Evolutionary conservation across 164 flowering plant genomes (phyloP).

Genomic region (Liriodendron chinense): DNA sequence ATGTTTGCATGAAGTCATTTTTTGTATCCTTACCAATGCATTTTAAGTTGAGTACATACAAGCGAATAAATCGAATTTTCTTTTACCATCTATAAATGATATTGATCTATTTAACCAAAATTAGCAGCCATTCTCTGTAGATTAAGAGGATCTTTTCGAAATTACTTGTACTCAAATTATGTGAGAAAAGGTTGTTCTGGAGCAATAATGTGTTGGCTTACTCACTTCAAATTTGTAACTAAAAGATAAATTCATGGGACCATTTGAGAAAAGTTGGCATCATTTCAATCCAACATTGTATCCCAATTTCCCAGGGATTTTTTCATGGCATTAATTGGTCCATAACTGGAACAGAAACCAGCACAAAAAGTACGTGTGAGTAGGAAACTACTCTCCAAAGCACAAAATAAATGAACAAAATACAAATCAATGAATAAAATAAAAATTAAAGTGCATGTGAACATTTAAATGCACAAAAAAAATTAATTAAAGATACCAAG

Average conservation of each 20-base stretch:
- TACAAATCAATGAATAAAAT: neutral
- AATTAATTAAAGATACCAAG: neutral
- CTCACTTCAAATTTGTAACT: neutral
- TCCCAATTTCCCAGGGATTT: neutral
- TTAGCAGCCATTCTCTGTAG: too few species aligned
- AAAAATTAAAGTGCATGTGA: neutral
- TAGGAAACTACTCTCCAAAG: neutral
- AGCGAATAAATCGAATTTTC: neutral
- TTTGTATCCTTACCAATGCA: neutral
- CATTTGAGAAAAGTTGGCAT: too few species aligned
- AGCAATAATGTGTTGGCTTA: neutral
- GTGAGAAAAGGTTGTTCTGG: neutral
- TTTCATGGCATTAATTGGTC: neutral
- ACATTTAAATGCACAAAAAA: neutral
- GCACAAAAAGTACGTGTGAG: neutral
- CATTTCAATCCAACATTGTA: too few species aligned
- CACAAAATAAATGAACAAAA: neutral
- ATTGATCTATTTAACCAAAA: too few species aligned
- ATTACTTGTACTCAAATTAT: neutral
- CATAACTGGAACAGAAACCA: neutral
- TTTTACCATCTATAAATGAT: too few species aligned
- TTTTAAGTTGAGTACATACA: neutral
- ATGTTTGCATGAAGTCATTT: too few species aligned
- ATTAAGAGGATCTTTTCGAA: neutral
- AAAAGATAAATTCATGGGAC: neutral